Conservation (phyloP, 2,329 filamentous ascomycete genomes). For the Sporothrix brunneoviolacea region DNA sequence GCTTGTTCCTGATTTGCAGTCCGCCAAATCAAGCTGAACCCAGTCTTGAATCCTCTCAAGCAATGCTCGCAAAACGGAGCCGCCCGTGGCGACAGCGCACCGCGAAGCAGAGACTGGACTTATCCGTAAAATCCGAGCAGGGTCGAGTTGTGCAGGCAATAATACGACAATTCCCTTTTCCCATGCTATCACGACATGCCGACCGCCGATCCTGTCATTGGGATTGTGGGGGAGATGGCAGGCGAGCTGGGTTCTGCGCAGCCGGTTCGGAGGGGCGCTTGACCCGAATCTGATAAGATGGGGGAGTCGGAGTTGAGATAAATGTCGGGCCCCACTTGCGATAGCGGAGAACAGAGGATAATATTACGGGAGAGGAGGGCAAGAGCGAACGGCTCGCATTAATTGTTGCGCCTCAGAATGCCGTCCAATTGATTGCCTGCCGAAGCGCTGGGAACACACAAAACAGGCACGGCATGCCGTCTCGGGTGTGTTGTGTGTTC, state of each 20-base stretch:
- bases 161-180: neutral
- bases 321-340: neutral
- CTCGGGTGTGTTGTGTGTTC: too few relatives aligned
- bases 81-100: too few relatives aligned
- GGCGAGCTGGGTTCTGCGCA: neutral
- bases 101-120: too few relatives aligned
- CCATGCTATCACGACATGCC: conserved; percentile 3
- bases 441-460: too few relatives aligned
- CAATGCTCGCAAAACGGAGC: too few relatives aligned
- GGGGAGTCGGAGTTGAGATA: too few relatives aligned
- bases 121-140: too few relatives aligned
- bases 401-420: neutral
- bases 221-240: neutral
- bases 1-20: too few relatives aligned
- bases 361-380: too few relatives aligned
- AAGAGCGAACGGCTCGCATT: too few relatives aligned
- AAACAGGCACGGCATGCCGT: neutral
- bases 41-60: too few relatives aligned
- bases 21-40: neutral
- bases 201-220: conserved; percentile 4
- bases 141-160: too few relatives aligned
- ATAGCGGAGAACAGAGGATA: neutral
- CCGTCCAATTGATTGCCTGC: neutral
- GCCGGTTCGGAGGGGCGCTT: neutral
- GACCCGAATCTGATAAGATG: conserved; percentile 6